Evolutionary conservation across 2,329 filamentous ascomycete genomes (phyloP), one percentile per base, ranked within the genome.

Genomic region (Trichoderma gracile): DNA sequence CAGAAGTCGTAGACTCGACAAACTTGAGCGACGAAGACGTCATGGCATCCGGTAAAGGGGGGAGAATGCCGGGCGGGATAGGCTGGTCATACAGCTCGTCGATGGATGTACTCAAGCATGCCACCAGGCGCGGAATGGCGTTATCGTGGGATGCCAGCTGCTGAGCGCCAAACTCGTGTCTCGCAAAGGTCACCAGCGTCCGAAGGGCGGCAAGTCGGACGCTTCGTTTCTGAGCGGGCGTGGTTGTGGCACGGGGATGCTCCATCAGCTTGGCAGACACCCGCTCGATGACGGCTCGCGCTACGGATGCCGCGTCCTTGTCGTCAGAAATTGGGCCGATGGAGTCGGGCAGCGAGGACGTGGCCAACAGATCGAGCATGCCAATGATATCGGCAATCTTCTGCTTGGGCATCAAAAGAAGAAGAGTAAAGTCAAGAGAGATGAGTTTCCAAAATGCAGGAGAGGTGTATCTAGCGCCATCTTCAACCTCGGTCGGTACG

Each of bases 61-160:
- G 69, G 3, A 75, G 75, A 72, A 73, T 80, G 76, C 54, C 83
- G 67, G 66, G 79, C 64, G 67, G 78, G 15, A 85, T 73, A 2
- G 75, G 72, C 14, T 84, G 75, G 65, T 89, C 84, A 72, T 93
- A 90, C 21, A 97, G 78, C 68, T 90, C 86, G 68, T 92, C 89
- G 65, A 95, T 88, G 58, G 93, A 86, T 50, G 76, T 78, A 57
- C 78, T 80, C 15, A 86, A 74, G 4, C 90, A 86, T 27, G 87
- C 85, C 27, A 96, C 88, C 0, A 97, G 78, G 3, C 91, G 86
- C 1, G 91, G 92, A 17, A 96, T 85, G 14, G 87, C 87, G 46
- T 84, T 85, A 3, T 84, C 83, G 73, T 95, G 90, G 5, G 79
- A 78, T 0, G 89, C 89, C 9, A 97, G 82, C 52, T 90, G 84